Percentiles rank a stretch among this genome's conserved stretches.
These are phyloP conservation scores for Ogataea salicorniae DNA, from an alignment of 805 yeast genomes.

Conservation along the genomic window DNA sequence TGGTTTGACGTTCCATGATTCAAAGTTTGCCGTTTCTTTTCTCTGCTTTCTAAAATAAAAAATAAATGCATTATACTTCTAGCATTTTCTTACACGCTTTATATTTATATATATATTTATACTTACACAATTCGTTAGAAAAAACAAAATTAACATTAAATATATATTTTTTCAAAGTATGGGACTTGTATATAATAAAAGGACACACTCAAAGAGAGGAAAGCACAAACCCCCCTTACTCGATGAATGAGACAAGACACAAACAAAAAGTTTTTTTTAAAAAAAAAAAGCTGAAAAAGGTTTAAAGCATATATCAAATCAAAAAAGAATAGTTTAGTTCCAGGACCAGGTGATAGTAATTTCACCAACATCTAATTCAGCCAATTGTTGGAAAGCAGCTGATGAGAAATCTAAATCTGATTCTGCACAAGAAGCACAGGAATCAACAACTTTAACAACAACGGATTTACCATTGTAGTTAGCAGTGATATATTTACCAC, in stretches of 20 bases:
- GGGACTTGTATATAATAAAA: neutral
- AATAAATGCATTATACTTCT: no score
- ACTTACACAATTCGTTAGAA: no score
- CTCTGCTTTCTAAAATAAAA: neutral
- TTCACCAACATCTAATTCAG: conserved; percentile 42
- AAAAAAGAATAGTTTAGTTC: conserved; percentile 10
- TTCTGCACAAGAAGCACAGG: conserved; percentile 45
- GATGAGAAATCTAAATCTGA: conserved; percentile 50
- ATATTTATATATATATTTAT: no score
- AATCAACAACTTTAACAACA: conserved; percentile 48
- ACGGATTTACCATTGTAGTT: conserved; percentile 43
- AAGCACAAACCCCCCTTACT: no score
- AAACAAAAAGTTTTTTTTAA: no score
- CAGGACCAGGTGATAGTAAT: conserved; percentile 44
- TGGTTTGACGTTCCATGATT: neutral
- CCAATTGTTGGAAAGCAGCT: conserved; percentile 43
- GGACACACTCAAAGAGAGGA: no score
- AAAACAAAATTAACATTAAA: no score
- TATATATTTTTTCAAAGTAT: neutral
- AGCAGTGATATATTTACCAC: conserved; percentile 47
- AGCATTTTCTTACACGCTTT: no score
- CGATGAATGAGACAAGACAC: no score
- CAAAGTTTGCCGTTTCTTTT: neutral
- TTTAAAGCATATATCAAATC: no score
- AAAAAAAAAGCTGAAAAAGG: neutral